Percentiles rank a stretch among this genome's conserved stretches.
These are phyloP conservation scores for Diutina ranongensis DNA, from an alignment of 1,139 yeast genomes.

Conservation along the genomic window DNA sequence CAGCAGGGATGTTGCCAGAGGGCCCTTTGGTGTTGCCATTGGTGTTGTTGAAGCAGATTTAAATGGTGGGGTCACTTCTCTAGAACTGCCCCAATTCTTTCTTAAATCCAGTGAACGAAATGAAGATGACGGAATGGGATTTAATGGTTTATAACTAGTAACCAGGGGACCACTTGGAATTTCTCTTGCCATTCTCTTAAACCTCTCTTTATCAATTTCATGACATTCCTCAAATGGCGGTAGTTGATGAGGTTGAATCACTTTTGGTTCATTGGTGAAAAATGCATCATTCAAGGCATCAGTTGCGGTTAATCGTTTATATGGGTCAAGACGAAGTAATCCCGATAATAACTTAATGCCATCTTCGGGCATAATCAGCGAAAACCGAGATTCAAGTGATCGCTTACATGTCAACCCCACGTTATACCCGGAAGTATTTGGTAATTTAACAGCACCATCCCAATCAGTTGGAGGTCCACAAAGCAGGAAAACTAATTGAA, in stretches of 20 bases:
- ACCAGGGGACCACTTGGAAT: neutral
- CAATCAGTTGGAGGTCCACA: constrained; percentile 74
- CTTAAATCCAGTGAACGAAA: neutral
- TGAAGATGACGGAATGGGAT: neutral
- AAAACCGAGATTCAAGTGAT: constrained; percentile 37
- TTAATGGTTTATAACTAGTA: neutral
- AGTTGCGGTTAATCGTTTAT: constrained; percentile 60
- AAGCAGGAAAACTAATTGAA: constrained; percentile 64
- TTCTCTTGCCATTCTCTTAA: constrained; percentile 23
- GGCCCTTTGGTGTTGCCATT: too few species aligned
- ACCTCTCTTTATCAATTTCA: constrained; percentile 68
- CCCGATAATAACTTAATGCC: constrained; percentile 38
- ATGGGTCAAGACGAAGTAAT: constrained; percentile 56
- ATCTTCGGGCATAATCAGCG: constrained; percentile 20
- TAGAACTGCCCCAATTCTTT: too few species aligned
- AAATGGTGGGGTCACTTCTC: neutral
- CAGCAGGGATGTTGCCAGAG: too few species aligned
- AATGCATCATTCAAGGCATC: constrained; percentile 66
- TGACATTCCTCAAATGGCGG: constrained; percentile 79
- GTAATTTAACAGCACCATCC: constrained; percentile 56
- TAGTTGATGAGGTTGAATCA: constrained; percentile 41
- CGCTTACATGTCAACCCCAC: constrained; percentile 40
- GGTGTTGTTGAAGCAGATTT: too few species aligned
- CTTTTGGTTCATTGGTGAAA: constrained; percentile 54
- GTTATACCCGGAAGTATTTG: constrained; percentile 39